Conservation (phyloP, 768 basidiomycete genomes). For the Mycena maculata region DNA sequence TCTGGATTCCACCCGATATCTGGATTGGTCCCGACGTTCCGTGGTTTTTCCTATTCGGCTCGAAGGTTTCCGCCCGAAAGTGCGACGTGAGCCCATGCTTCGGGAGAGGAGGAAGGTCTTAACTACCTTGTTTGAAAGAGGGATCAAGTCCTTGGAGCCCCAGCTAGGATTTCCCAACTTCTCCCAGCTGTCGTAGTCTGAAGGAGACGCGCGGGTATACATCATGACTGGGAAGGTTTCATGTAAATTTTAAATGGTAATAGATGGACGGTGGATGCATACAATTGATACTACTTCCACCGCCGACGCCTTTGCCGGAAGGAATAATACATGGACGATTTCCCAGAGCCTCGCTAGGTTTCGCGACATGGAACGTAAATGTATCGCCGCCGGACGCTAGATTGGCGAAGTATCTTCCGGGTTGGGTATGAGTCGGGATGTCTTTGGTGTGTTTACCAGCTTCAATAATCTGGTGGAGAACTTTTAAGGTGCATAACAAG, state of each 20-base stretch:
- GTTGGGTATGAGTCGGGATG: constrained; percentile 61
- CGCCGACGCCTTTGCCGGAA: constrained; percentile 65
- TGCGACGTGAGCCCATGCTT: background rate
- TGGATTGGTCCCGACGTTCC: constrained; percentile 64
- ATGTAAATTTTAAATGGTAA: background rate
- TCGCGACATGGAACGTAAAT: constrained; percentile 58
- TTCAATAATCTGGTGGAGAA: constrained; percentile 60
- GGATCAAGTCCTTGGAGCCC: constrained; percentile 68
- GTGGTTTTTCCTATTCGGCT: constrained; percentile 50
- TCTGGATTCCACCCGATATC: constrained; percentile 54
- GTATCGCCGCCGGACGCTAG: constrained; percentile 52
- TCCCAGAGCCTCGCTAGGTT: constrained; percentile 52
- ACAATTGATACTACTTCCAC: constrained; percentile 75
- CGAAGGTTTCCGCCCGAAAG: constrained; percentile 55
- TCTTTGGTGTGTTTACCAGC: constrained; percentile 64
- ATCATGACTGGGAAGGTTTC: constrained; percentile 52
- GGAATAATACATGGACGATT: constrained; percentile 59
- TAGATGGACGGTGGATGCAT: constrained; percentile 24
- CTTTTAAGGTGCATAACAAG: background rate
- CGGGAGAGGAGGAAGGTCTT: background rate
- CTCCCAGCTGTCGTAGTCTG: constrained; percentile 77
- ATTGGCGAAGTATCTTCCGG: constrained; percentile 61
- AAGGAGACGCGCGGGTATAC: constrained; percentile 69
- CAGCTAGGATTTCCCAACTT: constrained; percentile 66
- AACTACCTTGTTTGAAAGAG: constrained; percentile 67